Evolutionary conservation across 1,284 basidiomycete species (phyloP).

Genomic region (Papiliotrema laurentii): DNA sequence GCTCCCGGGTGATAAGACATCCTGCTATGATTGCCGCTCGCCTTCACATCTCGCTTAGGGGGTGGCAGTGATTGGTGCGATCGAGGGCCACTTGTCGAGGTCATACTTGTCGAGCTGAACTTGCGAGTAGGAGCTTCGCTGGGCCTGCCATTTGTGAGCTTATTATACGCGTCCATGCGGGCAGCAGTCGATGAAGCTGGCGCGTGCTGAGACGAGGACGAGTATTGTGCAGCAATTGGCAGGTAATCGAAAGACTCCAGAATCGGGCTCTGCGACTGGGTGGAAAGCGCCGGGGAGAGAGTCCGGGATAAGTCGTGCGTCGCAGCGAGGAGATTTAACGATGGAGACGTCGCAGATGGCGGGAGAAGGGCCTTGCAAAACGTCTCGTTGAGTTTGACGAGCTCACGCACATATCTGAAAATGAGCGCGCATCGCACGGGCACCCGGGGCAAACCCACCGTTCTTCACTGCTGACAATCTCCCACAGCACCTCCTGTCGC

Average conservation of each 20-base stretch:
- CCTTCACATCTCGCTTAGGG: conserved; percentile 53
- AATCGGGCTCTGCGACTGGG: conserved; percentile 47
- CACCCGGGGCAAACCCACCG: conserved; percentile 55
- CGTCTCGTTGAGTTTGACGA: conserved; percentile 84
- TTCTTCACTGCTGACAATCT: conserved; percentile 96
- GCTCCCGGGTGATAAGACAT: conserved; percentile 26
- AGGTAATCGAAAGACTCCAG: conserved; percentile 70
- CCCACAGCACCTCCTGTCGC: conserved; percentile 93
- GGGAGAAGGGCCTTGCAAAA: conserved; percentile 89
- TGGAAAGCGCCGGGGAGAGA: conserved; percentile 18
- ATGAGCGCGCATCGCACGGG: background rate
- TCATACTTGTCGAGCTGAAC: conserved; percentile 11
- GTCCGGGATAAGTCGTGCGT: conserved; percentile 21
- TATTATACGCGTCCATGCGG: conserved; percentile 31
- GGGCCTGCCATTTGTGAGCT: conserved; percentile 33
- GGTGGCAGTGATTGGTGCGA: conserved; percentile 76
- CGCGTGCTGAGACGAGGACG: conserved; percentile 50
- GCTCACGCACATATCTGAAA: conserved; percentile 82
- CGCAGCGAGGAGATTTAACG: conserved; percentile 52
- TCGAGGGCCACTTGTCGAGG: conserved; percentile 36
- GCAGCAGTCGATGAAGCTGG: conserved; percentile 13
- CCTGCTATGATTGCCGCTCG: conserved; percentile 45
- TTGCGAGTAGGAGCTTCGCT: conserved; percentile 6
- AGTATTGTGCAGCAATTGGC: conserved; percentile 88
- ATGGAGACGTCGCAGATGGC: conserved; percentile 55